phyloP scores from a whole-genome alignment of 306 rosid species.

The Cicer arietinum region DNA sequence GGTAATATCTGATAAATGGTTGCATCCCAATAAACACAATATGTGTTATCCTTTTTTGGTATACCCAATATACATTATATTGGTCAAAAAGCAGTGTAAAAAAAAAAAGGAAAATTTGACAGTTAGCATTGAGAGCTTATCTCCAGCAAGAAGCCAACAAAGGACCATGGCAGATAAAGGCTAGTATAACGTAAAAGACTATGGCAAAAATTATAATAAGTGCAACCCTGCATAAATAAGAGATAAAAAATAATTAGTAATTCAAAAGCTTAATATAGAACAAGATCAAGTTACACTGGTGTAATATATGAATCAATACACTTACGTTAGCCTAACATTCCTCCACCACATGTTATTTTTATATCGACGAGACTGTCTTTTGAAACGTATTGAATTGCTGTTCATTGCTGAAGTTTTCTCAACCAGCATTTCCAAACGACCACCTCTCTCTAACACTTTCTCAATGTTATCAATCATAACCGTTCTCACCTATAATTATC shows the following conservation, averaged over 20 bases:
- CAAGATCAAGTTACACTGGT: too few species aligned
- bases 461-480: conserved; percentile 97
- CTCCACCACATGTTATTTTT: conserved; percentile 87
- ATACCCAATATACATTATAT: conserved; percentile 22
- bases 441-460: conserved; percentile 93
- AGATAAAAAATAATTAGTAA: not conserved
- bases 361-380: conserved; percentile 85
- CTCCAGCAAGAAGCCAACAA: conserved; percentile 60
- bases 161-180: conserved; percentile 79
- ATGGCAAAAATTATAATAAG: conserved; percentile 61
- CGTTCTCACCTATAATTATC: conserved; percentile 60
- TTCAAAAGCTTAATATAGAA: not conserved
- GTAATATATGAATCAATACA: too few species aligned
- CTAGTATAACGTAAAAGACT: conserved; percentile 60
- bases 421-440: conserved; percentile 81
- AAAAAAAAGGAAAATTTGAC: not conserved
- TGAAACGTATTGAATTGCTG: conserved; percentile 78
- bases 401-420: conserved; percentile 89
- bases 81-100: conserved; percentile 31
- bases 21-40: conserved; percentile 9
- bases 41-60: conserved; percentile 4
- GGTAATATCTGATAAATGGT: conserved; percentile 20
- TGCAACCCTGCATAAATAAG: conserved; percentile 64
- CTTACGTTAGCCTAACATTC: conserved; percentile 86
- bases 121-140: conserved; percentile 18